Evolutionary conservation across 2,329 filamentous ascomycete genomes (phyloP).

Genomic region (Colletotrichum cordylinicola): DNA sequence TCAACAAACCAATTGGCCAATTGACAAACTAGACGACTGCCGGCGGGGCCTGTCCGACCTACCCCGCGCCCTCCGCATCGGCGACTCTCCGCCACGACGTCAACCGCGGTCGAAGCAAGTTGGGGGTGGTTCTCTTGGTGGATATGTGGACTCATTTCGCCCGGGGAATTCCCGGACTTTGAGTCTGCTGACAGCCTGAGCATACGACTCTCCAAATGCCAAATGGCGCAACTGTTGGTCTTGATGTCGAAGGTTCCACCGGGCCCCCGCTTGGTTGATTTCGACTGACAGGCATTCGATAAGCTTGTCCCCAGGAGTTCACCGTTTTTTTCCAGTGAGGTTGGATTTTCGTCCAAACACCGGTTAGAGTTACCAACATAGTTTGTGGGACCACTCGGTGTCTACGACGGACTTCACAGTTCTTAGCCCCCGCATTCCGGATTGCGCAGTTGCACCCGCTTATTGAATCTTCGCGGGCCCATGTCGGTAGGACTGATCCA

Average conservation of each 20-base stretch:
- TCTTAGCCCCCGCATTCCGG: not conserved
- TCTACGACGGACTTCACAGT: not conserved
- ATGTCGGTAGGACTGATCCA: not conserved
- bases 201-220: not conserved
- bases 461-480: not conserved
- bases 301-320: not conserved
- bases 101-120: not conserved
- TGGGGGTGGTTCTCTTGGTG: not conserved
- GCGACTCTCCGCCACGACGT: not conserved
- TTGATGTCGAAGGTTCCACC: not conserved
- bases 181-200: not conserved
- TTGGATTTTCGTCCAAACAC: not conserved
- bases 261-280: not conserved
- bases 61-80: constrained; percentile 17
- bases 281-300: not conserved
- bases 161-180: not conserved
- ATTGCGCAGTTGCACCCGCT: not conserved
- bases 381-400: not conserved
- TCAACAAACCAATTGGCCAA: not conserved
- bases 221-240: not conserved
- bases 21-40: not conserved
- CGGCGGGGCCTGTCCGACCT: not conserved
- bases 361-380: not conserved
- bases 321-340: not conserved
- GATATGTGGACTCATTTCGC: not conserved